phyloP scores from a whole-genome alignment of 2,329 filamentous ascomycete genomes.

The Monilinia fructicola region DNA sequence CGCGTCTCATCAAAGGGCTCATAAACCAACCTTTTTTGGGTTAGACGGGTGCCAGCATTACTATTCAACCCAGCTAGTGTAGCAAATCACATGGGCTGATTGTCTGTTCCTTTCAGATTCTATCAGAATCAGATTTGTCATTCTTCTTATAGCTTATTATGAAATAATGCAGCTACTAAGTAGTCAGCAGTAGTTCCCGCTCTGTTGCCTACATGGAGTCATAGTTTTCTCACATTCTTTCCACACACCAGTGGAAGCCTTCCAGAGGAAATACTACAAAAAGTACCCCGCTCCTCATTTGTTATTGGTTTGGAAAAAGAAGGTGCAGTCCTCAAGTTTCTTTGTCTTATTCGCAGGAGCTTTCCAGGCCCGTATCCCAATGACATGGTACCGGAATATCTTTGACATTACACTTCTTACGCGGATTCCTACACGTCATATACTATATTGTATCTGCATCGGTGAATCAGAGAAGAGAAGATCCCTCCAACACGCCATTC shows the following conservation, averaged over 20 bases:
- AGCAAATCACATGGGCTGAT: neutral
- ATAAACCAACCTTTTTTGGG: neutral
- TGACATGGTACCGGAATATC: constrained; percentile 3
- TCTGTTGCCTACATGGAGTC: constrained; percentile 11
- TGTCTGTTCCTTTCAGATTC: neutral
- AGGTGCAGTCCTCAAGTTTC: constrained; percentile 5
- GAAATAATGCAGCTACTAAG: neutral
- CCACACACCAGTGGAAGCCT: neutral
- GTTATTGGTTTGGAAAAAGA: neutral
- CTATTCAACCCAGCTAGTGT: constrained; percentile 1
- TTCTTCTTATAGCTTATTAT: neutral
- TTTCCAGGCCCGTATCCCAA: neutral
- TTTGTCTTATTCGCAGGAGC: constrained; percentile 7
- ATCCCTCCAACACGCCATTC: neutral
- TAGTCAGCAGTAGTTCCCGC: constrained; percentile 9
- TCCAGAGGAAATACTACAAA: neutral
- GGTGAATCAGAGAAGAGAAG: neutral
- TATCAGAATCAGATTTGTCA: neutral
- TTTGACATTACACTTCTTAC: constrained; percentile 10
- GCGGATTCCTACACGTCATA: neutral
- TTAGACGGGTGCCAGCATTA: constrained; percentile 1
- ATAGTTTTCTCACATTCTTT: neutral
- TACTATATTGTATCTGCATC: neutral
- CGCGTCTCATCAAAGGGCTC: neutral
- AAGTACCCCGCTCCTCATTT: neutral